These are phyloP conservation scores for Phytophthora capsici DNA, from an alignment of 352 stramenopile genomes.

Conservation along the genomic window DNA sequence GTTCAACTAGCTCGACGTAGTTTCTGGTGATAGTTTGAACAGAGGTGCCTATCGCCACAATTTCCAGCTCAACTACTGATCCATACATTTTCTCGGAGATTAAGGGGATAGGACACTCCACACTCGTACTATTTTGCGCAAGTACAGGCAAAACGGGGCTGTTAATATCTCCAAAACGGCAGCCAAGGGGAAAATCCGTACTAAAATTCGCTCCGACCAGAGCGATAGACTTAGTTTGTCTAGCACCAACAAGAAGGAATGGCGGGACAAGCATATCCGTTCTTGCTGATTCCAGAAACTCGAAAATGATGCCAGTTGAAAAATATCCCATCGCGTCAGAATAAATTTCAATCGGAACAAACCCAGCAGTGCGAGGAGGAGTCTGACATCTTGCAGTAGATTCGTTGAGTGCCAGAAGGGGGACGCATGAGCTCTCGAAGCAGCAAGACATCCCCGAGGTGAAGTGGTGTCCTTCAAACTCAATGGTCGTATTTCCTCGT, in stretches of 20 bases:
- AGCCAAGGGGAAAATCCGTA: conserved; percentile 5
- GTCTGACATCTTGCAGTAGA: conserved; percentile 33
- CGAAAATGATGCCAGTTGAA: conserved; percentile 26
- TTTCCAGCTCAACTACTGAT: conserved; percentile 28
- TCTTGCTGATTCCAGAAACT: conserved; percentile 21
- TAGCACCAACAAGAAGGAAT: conserved; percentile 37
- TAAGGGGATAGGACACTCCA: conserved; percentile 38
- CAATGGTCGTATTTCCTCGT: conserved; percentile 30
- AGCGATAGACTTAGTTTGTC: conserved; percentile 20
- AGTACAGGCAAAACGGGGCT: conserved; percentile 1
- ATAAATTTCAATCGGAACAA: conserved; percentile 22
- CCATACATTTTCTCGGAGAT: conserved; percentile 27
- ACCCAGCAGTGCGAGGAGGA: conserved; percentile 17
- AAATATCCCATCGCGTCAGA: conserved; percentile 15
- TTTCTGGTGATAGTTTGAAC: neutral
- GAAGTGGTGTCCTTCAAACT: conserved; percentile 38
- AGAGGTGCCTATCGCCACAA: conserved; percentile 9
- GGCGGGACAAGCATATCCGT: conserved; percentile 29
- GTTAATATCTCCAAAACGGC: conserved; percentile 35
- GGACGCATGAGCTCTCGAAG: conserved; percentile 46
- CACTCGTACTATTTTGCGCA: conserved; percentile 16
- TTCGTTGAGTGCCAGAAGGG: conserved; percentile 18
- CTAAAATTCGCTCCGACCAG: conserved; percentile 39
- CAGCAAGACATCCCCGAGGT: conserved; percentile 46
- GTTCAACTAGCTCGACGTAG: conserved; percentile 33